Evolutionary conservation across 2,329 filamentous ascomycete genomes (phyloP).

Genomic region (Rasamsonia emersonii): DNA sequence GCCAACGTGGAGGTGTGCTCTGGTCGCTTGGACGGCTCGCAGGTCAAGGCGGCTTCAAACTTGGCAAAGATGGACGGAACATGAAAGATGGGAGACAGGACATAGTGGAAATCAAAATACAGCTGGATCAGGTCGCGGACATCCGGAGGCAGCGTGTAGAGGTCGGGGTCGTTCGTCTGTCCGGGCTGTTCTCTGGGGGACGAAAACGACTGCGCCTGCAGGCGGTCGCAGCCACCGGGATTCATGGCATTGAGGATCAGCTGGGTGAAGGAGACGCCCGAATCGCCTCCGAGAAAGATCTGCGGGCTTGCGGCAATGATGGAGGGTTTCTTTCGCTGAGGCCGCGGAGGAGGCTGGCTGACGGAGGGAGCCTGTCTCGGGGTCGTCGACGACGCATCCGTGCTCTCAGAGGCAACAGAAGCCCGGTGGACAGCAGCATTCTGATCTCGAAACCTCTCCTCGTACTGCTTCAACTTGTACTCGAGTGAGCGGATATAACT

Average conservation of each 20-base stretch:
- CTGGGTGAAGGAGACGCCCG: constrained; percentile 7
- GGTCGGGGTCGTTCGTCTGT: constrained; percentile 9
- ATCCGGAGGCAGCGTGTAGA: constrained; percentile 8
- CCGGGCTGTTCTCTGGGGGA: constrained; percentile 8
- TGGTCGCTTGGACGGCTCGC: constrained; percentile 4
- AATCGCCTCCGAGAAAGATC: constrained; percentile 7
- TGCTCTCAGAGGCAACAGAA: background rate
- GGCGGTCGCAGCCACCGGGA: constrained; percentile 4
- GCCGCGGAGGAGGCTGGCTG: too few species aligned
- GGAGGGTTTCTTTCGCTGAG: too few species aligned
- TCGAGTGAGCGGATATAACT: constrained; percentile 9
- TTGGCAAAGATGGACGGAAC: constrained; percentile 5
- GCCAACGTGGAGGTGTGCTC: constrained; percentile 6
- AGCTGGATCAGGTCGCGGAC: constrained; percentile 6
- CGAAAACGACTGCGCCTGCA: constrained; percentile 8
- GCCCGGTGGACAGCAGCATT: constrained; percentile 1
- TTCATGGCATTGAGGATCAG: constrained; percentile 10
- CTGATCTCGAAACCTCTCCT: constrained; percentile 5
- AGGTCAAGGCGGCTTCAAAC: constrained; percentile 5
- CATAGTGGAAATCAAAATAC: constrained; percentile 9
- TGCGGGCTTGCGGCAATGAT: constrained; percentile 8
- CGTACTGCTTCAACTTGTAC: constrained; percentile 9
- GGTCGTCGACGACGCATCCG: background rate
- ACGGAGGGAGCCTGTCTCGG: constrained; percentile 1
- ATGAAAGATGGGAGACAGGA: constrained; percentile 8